A percentile compares a stretch with the other conserved stretches of the same genome.
Conservation (phyloP, 140 eudicot genomes). For the Flaveria floridana region DNA sequence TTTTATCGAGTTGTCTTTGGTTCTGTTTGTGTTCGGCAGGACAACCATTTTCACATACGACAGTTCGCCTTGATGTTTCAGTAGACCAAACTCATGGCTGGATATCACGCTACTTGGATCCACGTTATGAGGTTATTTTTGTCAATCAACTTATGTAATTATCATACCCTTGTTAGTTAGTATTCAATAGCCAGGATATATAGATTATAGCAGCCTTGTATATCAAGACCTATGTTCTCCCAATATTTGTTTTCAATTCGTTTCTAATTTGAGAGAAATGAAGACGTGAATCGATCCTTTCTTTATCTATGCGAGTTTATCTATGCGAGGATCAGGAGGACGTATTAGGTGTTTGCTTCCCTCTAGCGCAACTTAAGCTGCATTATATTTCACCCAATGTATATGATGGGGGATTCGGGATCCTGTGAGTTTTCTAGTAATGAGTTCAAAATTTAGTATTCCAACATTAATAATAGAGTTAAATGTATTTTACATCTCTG, state of each 20-base stretch:
- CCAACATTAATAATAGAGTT: too few species aligned
- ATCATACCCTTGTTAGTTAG: slow-evolving; percentile 12
- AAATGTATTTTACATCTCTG: too few species aligned
- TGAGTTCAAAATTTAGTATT: too few species aligned
- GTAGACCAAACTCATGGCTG: background rate
- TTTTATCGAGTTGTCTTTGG: slow-evolving; percentile 63
- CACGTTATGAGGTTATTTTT: background rate
- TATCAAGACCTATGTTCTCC: background rate
- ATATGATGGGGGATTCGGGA: too few species aligned
- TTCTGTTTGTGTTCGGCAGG: slow-evolving; percentile 75
- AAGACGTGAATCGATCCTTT: background rate
- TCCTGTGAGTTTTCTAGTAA: too few species aligned
- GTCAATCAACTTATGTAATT: background rate
- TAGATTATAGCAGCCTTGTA: background rate
- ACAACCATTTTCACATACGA: slow-evolving; percentile 51
- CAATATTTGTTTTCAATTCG: slow-evolving; percentile 10
- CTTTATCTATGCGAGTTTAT: background rate
- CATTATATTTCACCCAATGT: too few species aligned
- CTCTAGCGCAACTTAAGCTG: too few species aligned
- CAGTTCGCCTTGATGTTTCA: slow-evolving; percentile 23
- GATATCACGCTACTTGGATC: background rate
- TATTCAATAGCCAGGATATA: background rate
- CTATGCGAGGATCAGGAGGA: background rate
- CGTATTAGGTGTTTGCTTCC: too few species aligned
- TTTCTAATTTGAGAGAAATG: background rate